These are phyloP conservation scores for Misopates orontium DNA, from an alignment of 257 asterid species.

Conservation along the genomic window DNA sequence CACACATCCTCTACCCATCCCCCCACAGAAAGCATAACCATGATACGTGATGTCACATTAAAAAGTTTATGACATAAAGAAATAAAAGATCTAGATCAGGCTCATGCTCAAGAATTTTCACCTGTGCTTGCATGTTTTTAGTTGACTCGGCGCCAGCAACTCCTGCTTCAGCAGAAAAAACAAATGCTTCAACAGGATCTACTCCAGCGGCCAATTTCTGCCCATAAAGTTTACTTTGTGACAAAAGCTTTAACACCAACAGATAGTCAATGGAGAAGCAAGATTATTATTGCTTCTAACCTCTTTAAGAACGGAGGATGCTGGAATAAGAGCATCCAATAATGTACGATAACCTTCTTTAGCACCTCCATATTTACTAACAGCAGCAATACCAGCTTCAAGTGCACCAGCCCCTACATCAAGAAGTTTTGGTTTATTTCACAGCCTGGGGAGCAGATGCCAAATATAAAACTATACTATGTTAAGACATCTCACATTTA, in stretches of 20 bases:
- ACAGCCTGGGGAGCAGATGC: slow-evolving; percentile 14
- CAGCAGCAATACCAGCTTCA: slow-evolving; percentile 90
- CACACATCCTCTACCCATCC: too few species aligned
- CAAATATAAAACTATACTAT: slow-evolving; percentile 20
- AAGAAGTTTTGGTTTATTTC: slow-evolving; percentile 30
- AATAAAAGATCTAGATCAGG: background rate
- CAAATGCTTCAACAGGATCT: slow-evolving; percentile 74
- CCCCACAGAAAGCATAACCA: too few species aligned
- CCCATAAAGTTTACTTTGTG: slow-evolving; percentile 17
- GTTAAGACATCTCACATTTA: slow-evolving; percentile 60
- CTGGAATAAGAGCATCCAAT: slow-evolving; percentile 94
- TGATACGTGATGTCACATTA: background rate
- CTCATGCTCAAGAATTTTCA: slow-evolving; percentile 23
- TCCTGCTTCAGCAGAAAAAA: slow-evolving; percentile 85
- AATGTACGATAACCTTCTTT: slow-evolving; percentile 89
- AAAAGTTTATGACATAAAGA: background rate
- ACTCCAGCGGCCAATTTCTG: slow-evolving; percentile 83
- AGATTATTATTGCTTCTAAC: slow-evolving; percentile 32
- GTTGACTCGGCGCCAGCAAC: slow-evolving; percentile 87
- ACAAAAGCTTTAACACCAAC: slow-evolving; percentile 12
- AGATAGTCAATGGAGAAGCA: slow-evolving; percentile 7
- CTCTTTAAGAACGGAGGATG: slow-evolving; percentile 76
- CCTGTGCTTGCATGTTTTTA: slow-evolving; percentile 89
- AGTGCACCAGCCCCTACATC: slow-evolving; percentile 86
- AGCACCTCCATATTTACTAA: slow-evolving; percentile 94